Base-by-base conservation (phyloP, 805 yeast genomes). In the Candida ovalis region DNA sequence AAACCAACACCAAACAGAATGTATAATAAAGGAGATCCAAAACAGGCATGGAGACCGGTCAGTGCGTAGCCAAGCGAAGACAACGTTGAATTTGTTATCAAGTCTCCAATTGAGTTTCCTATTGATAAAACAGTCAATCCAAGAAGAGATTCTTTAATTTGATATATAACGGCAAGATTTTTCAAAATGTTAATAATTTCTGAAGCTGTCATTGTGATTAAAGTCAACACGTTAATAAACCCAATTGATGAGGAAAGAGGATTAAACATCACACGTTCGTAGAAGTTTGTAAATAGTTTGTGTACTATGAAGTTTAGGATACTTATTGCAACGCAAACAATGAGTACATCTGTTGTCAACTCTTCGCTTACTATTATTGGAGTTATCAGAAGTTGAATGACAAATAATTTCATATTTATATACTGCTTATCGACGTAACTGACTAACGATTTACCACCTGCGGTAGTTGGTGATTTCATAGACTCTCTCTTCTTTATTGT, bases 71-170 rank as follows among this genome's bases (percentile, higher is more conserved):
- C 72, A 8, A 65, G 45, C 2, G 61, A 61, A 1, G 71, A 58
- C 13, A 78, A 60, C 8, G 81, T 74, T 2, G 70, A 56, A 51
- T 78, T 77, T n/a, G 80, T 73, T 27, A 78, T 68, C 33, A 78
- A 59, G 53, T 78, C 83, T 24, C 79, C 80, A 30, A 77, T 62
- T 4, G 80, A 77, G 51, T 78, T 78, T 30, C 78, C 76, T 23
- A 77, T 54, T 3, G 82, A 72, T 47, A 78, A 69, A 2, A 77
- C 64, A 1, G 79, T 62, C 25, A 77, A 59, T 2, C 83, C 83
- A 44, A 78, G 57, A 12, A 76, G 47, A 27, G 77, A 75, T 50
- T 78, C 82, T 15, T 72, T 66, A 3, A 78, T 65, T 19, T 60
- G 52, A 58, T 75, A 68, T 22, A 78, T 63, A 6, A 69, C 49